Evolutionary conservation across 495 filamentous ascomycete genomes (phyloP).

Genomic region (Talaromyces trachyspermus): DNA sequence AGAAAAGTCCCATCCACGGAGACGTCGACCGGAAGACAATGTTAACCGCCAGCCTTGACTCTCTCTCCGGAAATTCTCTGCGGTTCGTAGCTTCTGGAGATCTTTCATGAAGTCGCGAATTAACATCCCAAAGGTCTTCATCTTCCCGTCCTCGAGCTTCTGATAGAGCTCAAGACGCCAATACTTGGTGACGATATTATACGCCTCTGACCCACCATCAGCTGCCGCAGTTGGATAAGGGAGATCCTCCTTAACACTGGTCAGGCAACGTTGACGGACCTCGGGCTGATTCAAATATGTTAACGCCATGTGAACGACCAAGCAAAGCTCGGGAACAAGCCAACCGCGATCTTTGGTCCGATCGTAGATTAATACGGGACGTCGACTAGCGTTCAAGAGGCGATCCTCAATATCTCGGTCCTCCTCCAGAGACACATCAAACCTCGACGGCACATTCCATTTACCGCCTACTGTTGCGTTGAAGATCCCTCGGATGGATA

Average conservation of each 20-base stretch:
- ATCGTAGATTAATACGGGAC: slow-evolving; percentile 1
- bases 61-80: not conserved
- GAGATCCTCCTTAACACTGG: not conserved
- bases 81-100: slow-evolving; percentile 1
- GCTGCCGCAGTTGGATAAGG: not conserved
- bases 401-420: not conserved
- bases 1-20: not conserved
- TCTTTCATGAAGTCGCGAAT: slow-evolving; percentile 1
- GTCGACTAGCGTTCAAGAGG: not conserved
- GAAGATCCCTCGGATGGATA: not conserved
- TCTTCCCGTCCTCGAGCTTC: not conserved
- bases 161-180: not conserved
- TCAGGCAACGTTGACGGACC: not conserved
- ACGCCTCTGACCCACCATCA: not conserved
- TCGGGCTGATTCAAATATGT: not conserved
- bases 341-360: not conserved
- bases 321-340: not conserved
- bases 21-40: not conserved
- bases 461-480: slow-evolving; percentile 1
- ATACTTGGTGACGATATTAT: not conserved
- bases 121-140: not conserved
- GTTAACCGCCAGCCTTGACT: not conserved
- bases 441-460: not conserved
- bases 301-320: slow-evolving; percentile 1
- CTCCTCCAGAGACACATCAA: not conserved